phyloP scores from a whole-genome alignment of 1,139 yeast genomes.

The Geotrichum candidum region DNA sequence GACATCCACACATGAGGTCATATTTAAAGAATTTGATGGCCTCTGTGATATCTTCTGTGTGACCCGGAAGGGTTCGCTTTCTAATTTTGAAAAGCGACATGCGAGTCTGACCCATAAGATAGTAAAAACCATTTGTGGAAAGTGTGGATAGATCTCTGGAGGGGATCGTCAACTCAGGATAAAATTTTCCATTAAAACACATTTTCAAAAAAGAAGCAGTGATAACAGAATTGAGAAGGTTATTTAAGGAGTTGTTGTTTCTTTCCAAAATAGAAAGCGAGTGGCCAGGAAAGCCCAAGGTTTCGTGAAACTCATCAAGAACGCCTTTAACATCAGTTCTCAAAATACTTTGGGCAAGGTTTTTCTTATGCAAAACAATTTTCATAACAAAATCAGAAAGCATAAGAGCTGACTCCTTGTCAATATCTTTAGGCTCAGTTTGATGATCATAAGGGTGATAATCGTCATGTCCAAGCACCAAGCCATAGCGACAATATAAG shows the following conservation, averaged over 20 bases:
- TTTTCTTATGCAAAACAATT: conserved; percentile 51
- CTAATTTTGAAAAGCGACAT: conserved; percentile 60
- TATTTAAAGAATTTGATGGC: conserved; percentile 59
- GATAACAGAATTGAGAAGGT: conserved; percentile 49
- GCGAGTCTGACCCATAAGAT: conserved; percentile 63
- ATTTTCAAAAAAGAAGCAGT: conserved; percentile 48
- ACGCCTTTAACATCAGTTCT: conserved; percentile 67
- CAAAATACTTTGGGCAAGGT: conserved; percentile 47
- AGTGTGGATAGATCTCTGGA: conserved; percentile 34
- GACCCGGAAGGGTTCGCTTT: conserved; percentile 67
- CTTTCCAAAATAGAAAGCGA: conserved; percentile 36
- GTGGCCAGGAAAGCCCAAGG: conserved; percentile 60
- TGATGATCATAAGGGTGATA: conserved; percentile 64
- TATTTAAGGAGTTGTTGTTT: conserved; percentile 41
- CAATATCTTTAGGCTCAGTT: conserved; percentile 44
- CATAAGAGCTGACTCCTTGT: conserved; percentile 47
- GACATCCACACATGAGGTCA: conserved; percentile 61
- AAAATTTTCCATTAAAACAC: conserved; percentile 52
- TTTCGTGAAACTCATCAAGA: conserved; percentile 66
- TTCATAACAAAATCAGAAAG: conserved; percentile 59
- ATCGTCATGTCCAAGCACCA: conserved; percentile 52
- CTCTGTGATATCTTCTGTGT: conserved; percentile 73
- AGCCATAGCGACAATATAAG: conserved; percentile 70
- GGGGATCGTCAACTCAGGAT: conserved; percentile 39
- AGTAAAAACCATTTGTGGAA: conserved; percentile 60